phyloP scores from a whole-genome alignment of 306 rosid genomes.

The Hippophae rhamnoides region DNA sequence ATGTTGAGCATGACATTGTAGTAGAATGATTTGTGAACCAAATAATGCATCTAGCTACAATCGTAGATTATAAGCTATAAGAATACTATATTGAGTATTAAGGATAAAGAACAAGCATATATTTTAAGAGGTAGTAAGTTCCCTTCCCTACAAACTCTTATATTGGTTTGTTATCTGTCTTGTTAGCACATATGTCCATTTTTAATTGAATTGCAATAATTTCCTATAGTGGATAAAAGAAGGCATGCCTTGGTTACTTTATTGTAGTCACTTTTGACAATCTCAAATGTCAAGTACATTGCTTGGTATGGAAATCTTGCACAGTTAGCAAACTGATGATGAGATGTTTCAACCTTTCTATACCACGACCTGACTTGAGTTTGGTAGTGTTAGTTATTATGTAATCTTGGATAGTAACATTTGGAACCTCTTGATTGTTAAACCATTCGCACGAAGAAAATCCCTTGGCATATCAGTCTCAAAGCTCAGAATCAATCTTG shows the following conservation, averaged over 20 bases:
- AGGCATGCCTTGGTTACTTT: constrained; percentile 14
- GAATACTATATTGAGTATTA: constrained; percentile 23
- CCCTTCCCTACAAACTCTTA: constrained; percentile 19
- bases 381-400: constrained; percentile 33
- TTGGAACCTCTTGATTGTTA: constrained; percentile 15
- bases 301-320: constrained; percentile 44
- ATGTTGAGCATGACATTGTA: constrained; percentile 12
- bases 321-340: constrained; percentile 46
- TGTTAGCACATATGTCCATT: constrained; percentile 17
- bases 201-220: constrained; percentile 10
- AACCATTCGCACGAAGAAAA: constrained; percentile 59
- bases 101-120: constrained; percentile 15
- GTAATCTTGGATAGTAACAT: constrained; percentile 17
- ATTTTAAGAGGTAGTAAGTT: constrained; percentile 17
- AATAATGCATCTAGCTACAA: constrained; percentile 27
- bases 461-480: constrained; percentile 45
- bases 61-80: constrained; percentile 26
- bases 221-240: constrained; percentile 15
- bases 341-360: constrained; percentile 45
- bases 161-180: constrained; percentile 21
- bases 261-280: constrained; percentile 7
- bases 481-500: constrained; percentile 48
- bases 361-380: constrained; percentile 58
- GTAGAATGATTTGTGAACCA: constrained; percentile 21
- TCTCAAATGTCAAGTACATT: constrained; percentile 35